Evolutionary conservation across 1,284 basidiomycete species (phyloP).

Genomic region (Hortiboletus rubellus): DNA sequence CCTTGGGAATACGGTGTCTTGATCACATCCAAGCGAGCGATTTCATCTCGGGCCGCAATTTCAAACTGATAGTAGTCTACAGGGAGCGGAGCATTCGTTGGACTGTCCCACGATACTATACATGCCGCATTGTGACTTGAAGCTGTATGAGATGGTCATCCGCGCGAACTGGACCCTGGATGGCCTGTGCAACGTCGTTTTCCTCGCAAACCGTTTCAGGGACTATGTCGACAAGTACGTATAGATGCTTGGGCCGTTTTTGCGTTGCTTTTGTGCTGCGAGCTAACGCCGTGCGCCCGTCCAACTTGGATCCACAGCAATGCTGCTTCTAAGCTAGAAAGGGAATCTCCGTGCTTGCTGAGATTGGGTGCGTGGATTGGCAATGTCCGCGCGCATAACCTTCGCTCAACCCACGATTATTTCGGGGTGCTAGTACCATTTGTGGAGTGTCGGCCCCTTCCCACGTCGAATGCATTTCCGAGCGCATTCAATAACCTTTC

Average conservation of each 20-base stretch:
- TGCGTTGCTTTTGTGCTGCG: conserved; percentile 11
- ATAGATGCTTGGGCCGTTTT: not conserved
- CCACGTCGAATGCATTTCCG: conserved; percentile 48
- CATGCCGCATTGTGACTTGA: conserved; percentile 77
- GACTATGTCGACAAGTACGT: conserved; percentile 50
- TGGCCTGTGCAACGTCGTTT: conserved; percentile 39
- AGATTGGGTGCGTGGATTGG: conserved; percentile 27
- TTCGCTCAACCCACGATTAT: conserved; percentile 11
- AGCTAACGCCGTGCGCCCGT: conserved; percentile 10
- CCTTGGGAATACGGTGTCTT: conserved; percentile 49
- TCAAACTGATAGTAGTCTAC: conserved; percentile 13
- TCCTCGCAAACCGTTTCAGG: conserved; percentile 47
- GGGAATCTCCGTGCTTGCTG: conserved; percentile 31
- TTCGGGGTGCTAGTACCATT: conserved; percentile 41
- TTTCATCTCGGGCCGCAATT: conserved; percentile 1
- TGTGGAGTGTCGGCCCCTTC: conserved; percentile 48
- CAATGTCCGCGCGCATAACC: not conserved
- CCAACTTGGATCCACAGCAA: conserved; percentile 39
- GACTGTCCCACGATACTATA: conserved; percentile 57
- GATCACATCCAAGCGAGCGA: conserved; percentile 50
- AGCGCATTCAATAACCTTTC: conserved; percentile 71
- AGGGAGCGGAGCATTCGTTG: conserved; percentile 42
- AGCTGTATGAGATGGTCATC: conserved; percentile 65
- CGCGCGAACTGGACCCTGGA: conserved; percentile 57
- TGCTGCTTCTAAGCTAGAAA: conserved; percentile 25